Evolutionary conservation across 2,329 filamentous ascomycete species (phyloP), one percentile per base, ranked within the genome.

Genomic region (Camillea tinctor): DNA sequence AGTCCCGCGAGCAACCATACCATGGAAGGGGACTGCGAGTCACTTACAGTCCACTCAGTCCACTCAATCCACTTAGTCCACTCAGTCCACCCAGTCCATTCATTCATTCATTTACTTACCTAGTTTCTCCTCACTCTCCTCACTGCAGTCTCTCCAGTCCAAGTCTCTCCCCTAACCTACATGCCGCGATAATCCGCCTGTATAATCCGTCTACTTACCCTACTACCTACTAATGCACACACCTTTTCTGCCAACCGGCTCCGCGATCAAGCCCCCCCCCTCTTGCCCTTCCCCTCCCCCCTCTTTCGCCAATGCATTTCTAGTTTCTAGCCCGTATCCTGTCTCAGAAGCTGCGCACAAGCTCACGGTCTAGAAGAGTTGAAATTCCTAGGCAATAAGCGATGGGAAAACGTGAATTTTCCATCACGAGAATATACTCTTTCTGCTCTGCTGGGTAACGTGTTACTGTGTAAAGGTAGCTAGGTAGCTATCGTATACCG

Each of bases 401-500:
- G 36, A 49, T 54, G 50, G 7, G 24, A 23, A 50, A 30, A 22
- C 23, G 53, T 13, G 13, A 17, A 36, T 60, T 52, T 30, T 49
- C 55, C 56, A 57, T 59, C 60, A 56, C 57, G 56, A 50, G 58
- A 54, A 64, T 60, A 30, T 30, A 30, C 3, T 30, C 8, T 30
- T 11, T 30, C 26, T 62, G 40, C 55, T 53, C 9, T 44, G 60
- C 56, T 44, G 50, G 59, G 57, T 62, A 56, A 67, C 64, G 61
- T 60, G 52, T 57, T 64, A 65, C 65, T 21, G 63, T 62, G 62
- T 64, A 15, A 15, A 62, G 57, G 51, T 20, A 17, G 19, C 60
- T 50, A 62, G 57, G 51, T 20, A 17, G 19, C 60, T 50, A 61
- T 56, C 36, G 13, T 44, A 11, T 17, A 44, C 36, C 36, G 17